phyloP scores from a whole-genome alignment of 2,329 filamentous ascomycete genomes.

The Stagonosporopsis chrysanthemi region DNA sequence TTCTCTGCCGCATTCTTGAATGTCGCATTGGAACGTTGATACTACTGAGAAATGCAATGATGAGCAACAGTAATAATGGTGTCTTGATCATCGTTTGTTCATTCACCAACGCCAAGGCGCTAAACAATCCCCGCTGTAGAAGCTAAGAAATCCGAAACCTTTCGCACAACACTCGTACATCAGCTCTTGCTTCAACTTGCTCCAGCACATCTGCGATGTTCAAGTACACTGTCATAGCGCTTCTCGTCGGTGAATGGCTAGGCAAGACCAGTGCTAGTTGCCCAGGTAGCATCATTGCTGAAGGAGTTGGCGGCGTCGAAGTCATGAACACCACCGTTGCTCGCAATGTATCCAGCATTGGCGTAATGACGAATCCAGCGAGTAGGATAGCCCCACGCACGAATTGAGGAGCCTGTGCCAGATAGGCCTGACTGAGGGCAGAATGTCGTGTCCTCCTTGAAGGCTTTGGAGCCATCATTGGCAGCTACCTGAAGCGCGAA shows the following conservation, averaged over 20 bases:
- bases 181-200: too few species aligned
- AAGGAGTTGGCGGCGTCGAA: constrained; percentile 62
- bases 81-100: background rate
- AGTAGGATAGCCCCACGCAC: constrained; percentile 68
- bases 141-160: background rate
- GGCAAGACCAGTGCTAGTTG: constrained; percentile 10
- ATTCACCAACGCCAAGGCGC: background rate
- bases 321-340: constrained; percentile 62
- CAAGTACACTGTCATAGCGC: too few species aligned
- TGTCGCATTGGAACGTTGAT: too few species aligned
- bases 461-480: constrained; percentile 64
- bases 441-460: constrained; percentile 69
- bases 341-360: constrained; percentile 58
- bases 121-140: background rate
- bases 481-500: constrained; percentile 60
- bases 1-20: background rate
- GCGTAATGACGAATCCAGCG: constrained; percentile 65
- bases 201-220: too few species aligned
- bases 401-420: constrained; percentile 61
- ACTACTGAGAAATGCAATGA: background rate
- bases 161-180: too few species aligned
- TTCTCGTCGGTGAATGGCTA: background rate
- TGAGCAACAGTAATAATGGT: too few species aligned
- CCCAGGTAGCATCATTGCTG: constrained; percentile 63
- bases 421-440: constrained; percentile 63